These are phyloP conservation scores for Helminthosporium solani DNA, from an alignment of 2,329 filamentous ascomycete species.

Conservation along the genomic window DNA sequence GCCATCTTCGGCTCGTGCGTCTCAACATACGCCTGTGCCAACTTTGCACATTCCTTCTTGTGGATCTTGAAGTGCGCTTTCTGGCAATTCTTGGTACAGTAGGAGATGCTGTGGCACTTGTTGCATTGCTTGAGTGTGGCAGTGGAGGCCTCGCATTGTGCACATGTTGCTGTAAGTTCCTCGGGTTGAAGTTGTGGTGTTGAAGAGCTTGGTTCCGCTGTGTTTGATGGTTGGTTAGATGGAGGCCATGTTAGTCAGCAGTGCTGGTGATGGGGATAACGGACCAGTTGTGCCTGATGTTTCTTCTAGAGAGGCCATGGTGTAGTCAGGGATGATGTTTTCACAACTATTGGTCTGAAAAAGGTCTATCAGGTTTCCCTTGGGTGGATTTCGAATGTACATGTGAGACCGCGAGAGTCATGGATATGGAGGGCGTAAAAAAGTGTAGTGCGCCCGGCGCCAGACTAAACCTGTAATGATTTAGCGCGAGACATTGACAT, in stretches of 20 bases:
- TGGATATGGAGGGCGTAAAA: not conserved
- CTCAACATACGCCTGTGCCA: conserved; percentile 44
- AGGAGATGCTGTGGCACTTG: conserved; percentile 42
- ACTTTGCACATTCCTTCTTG: conserved; percentile 43
- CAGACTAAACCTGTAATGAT: not conserved
- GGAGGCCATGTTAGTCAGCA: too few relatives aligned
- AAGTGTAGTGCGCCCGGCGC: not conserved
- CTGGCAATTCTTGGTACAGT: conserved; percentile 46
- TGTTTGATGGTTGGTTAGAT: too few relatives aligned
- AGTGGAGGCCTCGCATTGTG: conserved; percentile 23
- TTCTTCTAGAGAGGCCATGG: not conserved
- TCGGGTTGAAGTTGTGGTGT: conserved; percentile 11
- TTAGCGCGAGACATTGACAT: not conserved
- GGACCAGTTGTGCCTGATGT: not conserved
- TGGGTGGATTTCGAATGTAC: not conserved
- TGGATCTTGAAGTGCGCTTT: conserved; percentile 43
- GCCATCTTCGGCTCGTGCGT: conserved; percentile 44
- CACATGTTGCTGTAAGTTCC: conserved; percentile 14
- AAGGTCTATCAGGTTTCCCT: too few relatives aligned
- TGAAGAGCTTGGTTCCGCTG: conserved; percentile 7
- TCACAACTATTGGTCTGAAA: too few relatives aligned
- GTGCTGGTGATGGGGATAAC: not conserved
- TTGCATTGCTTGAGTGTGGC: conserved; percentile 39
- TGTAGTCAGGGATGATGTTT: not conserved
- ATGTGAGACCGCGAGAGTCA: not conserved